phyloP scores from a whole-genome alignment of 2,329 filamentous ascomycete genomes.

The Penicillium glabrum region DNA sequence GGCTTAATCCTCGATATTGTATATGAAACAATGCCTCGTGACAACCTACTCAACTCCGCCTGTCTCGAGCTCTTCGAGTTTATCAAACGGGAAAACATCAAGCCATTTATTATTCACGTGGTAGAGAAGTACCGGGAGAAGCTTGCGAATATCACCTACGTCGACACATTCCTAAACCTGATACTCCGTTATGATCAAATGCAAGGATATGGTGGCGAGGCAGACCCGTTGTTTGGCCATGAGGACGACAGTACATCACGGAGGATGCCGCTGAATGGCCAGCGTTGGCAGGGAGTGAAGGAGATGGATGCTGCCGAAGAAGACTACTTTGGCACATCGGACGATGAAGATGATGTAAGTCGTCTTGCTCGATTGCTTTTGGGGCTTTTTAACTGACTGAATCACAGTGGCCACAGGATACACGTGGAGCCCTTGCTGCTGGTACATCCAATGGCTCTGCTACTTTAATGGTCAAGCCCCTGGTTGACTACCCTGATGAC shows the following conservation, averaged over 20 bases:
- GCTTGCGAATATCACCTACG: conserved; percentile 72
- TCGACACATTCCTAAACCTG: conserved; percentile 79
- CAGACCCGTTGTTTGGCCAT: conserved; percentile 70
- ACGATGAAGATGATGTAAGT: conserved; percentile 72
- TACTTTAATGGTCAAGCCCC: conserved; percentile 64
- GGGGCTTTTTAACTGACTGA: not conserved
- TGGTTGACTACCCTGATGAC: conserved; percentile 92
- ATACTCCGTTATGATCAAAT: conserved; percentile 77
- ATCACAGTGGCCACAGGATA: conserved; percentile 37
- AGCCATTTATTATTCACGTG: conserved; percentile 77
- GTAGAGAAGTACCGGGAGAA: conserved; percentile 81
- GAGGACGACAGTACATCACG: conserved; percentile 58
- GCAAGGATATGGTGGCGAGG: conserved; percentile 63
- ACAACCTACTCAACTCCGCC: conserved; percentile 91
- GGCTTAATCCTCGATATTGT: conserved; percentile 83
- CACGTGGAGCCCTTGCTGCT: conserved; percentile 33
- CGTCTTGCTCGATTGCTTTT: not conserved
- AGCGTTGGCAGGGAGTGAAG: conserved; percentile 69
- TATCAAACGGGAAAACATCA: conserved; percentile 78
- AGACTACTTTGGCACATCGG: conserved; percentile 88
- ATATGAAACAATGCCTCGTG: conserved; percentile 79
- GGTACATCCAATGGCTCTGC: conserved; percentile 57
- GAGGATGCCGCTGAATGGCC: conserved; percentile 54
- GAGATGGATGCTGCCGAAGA: conserved; percentile 85
- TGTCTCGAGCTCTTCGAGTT: conserved; percentile 93